Conservation (phyloP, 257 asterid species). For the Phtheirospermum japonicum region DNA sequence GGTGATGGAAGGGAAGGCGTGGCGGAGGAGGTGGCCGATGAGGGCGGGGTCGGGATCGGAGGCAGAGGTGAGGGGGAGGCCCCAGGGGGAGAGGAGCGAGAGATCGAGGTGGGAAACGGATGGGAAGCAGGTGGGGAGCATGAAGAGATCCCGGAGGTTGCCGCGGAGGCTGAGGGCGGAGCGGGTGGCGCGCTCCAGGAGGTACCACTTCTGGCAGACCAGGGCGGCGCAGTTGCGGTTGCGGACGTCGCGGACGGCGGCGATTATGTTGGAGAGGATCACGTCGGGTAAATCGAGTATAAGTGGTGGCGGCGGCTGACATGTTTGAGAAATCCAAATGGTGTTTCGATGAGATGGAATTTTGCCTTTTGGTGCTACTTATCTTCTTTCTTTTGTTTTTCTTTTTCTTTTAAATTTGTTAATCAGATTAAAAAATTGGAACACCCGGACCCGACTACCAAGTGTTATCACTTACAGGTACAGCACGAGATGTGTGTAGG, state of each 20-base stretch:
- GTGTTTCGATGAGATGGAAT: too few species aligned
- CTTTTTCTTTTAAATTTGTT: too few species aligned
- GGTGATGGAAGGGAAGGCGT: constrained; percentile 53
- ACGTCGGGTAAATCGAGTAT: constrained; percentile 69
- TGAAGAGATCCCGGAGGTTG: constrained; percentile 62
- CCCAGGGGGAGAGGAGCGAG: constrained; percentile 89
- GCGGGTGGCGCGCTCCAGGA: constrained; percentile 74
- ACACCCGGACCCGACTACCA: too few species aligned
- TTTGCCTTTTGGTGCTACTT: too few species aligned
- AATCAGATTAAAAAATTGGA: too few species aligned
- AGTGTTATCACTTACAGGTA: too few species aligned
- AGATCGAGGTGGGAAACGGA: constrained; percentile 67
- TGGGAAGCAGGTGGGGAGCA: constrained; percentile 65
- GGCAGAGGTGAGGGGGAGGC: constrained; percentile 64
- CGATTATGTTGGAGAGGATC: constrained; percentile 64
- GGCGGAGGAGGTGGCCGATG: constrained; percentile 59
- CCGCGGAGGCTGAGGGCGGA: constrained; percentile 77
- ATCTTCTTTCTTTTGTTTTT: too few species aligned
- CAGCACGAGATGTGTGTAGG: too few species aligned
- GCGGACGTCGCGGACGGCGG: constrained; percentile 67
- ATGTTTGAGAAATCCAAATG: constrained; percentile 24
- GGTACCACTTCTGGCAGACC: constrained; percentile 66
- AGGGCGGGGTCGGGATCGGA: constrained; percentile 49
- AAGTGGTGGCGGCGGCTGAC: constrained; percentile 39
- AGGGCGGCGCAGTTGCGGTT: constrained; percentile 74